Conservation (phyloP, 2,329 filamentous ascomycete genomes). For the Juglanconis juglandina region DNA sequence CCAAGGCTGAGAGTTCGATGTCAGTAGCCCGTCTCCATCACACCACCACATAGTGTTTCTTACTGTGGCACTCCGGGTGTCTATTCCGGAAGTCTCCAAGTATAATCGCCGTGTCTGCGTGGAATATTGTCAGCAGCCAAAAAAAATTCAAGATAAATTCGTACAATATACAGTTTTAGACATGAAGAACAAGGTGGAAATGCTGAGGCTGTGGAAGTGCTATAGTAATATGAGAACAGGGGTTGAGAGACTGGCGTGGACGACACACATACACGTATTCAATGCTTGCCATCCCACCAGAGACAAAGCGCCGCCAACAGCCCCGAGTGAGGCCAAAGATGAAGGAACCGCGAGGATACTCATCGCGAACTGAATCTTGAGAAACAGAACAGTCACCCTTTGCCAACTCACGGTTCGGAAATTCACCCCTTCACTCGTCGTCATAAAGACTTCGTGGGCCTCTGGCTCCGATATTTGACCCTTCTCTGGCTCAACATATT, state of each 20-base stretch:
- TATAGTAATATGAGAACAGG: neutral
- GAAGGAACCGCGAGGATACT: constrained; percentile 23
- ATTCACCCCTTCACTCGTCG: constrained; percentile 25
- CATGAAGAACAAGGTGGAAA: no score
- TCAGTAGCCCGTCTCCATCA: neutral
- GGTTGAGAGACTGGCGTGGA: neutral
- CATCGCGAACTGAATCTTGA: constrained; percentile 31
- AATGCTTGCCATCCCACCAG: neutral
- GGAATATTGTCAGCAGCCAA: neutral
- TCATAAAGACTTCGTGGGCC: constrained; percentile 25
- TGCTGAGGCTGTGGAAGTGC: no score
- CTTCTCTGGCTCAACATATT: neutral
- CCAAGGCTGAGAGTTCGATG: neutral
- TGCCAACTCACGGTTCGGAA: constrained; percentile 36
- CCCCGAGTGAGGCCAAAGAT: constrained; percentile 20
- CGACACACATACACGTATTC: neutral
- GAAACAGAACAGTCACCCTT: constrained; percentile 37
- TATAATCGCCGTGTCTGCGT: neutral
- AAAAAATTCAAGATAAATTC: neutral
- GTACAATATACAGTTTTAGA: neutral
- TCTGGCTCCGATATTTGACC: neutral
- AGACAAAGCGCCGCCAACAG: constrained; percentile 38
- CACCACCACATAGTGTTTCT: neutral
- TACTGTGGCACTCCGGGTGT: constrained; percentile 1
- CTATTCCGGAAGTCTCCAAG: constrained; percentile 1